Base-by-base conservation (phyloP, 1,284 basidiomycete species). In the Leucoagaricus sp. region DNA sequence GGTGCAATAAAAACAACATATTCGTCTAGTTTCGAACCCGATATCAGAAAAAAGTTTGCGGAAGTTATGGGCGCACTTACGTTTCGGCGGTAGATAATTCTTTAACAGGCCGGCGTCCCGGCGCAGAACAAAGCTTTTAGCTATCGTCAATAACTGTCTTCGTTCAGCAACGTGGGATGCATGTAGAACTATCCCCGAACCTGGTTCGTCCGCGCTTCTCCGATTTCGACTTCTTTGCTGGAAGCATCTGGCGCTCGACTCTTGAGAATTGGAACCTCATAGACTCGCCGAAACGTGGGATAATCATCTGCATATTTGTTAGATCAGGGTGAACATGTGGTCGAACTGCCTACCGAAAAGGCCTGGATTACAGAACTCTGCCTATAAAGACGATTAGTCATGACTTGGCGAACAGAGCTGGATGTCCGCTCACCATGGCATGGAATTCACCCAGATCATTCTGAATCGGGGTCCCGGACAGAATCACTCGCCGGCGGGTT, bases 401-500 rank as follows among this genome's bases (percentile, higher is more conserved):
- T 45, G 31, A 29, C 7, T 31, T 19, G 38, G 45, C 28, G 52
- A 49, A 13, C 56, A 33, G 28, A 17, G 44, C n/a, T 55, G 55
- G 40, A 52, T 13, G 49, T 33, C 29, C 42, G 63, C 79, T 52
- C 57, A 93, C 93, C 95, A 98, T 98, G 4, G 95, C 84, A 72
- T 96, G 96, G 67, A 97, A 97, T 71, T 99, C 97, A 57, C 89
- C 81, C 17, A 99, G 77, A 69, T 98, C 94, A 70, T 99, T 99
- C 72, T 99, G 94, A 45, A 99, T 94, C 0, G 97, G 97, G 1
- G 97, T 99, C 17, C 97, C 97, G 0, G 96, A 96, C 2, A 99
- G 78, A 51, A 99, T 96, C 58, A 95, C 82, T 42, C 93, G 78
- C 23, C 92, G 79, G 4, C 80, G 80, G 1, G 92, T 94, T 53